phyloP scores from a whole-genome alignment of 2,329 filamentous ascomycete genomes.

The Helminthosporium solani region DNA sequence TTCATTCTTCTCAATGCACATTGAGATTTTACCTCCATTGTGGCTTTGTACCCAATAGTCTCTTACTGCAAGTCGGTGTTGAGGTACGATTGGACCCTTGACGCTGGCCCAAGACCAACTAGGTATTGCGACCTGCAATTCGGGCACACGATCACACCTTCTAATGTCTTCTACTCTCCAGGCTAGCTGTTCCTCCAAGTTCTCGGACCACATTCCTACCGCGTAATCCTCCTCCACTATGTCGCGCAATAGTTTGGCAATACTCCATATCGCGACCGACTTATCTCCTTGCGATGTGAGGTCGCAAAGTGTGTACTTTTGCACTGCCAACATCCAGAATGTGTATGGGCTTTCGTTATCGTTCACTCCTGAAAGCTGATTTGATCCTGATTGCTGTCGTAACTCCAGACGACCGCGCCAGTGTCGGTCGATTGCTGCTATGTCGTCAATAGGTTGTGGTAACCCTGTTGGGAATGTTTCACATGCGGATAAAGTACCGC shows the following conservation, averaged over 20 bases:
- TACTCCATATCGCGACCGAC: slow-evolving; percentile 19
- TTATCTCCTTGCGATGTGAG: slow-evolving; percentile 20
- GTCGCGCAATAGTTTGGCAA: slow-evolving; percentile 30
- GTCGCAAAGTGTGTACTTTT: slow-evolving; percentile 17
- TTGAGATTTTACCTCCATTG: too few relatives aligned
- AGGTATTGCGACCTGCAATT: slow-evolving; percentile 8
- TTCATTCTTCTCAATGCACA: too few relatives aligned
- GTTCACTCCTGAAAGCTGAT: slow-evolving; percentile 3
- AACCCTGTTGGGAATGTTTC: slow-evolving; percentile 13
- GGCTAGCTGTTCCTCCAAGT: slow-evolving; percentile 26
- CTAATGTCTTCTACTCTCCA: slow-evolving; percentile 18
- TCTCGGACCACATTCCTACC: slow-evolving; percentile 21
- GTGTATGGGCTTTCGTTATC: slow-evolving; percentile 13
- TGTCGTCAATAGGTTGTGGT: slow-evolving; percentile 6
- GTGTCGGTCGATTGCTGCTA: slow-evolving; percentile 10
- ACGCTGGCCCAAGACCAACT: slow-evolving; percentile 21
- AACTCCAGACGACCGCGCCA: slow-evolving; percentile 14
- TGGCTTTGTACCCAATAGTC: too few relatives aligned
- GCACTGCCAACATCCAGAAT: slow-evolving; percentile 20
- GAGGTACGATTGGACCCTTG: too few relatives aligned
- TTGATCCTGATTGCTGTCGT: neutral
- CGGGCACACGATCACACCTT: too few relatives aligned
- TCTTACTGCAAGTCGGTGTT: too few relatives aligned
- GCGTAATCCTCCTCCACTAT: slow-evolving; percentile 19
- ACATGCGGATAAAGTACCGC: slow-evolving; percentile 12